A percentile compares a stretch with the other conserved stretches of the same genome.
Evolutionary conservation across 1,284 basidiomycete genomes (phyloP).

Genomic region (Somion occarium): DNA sequence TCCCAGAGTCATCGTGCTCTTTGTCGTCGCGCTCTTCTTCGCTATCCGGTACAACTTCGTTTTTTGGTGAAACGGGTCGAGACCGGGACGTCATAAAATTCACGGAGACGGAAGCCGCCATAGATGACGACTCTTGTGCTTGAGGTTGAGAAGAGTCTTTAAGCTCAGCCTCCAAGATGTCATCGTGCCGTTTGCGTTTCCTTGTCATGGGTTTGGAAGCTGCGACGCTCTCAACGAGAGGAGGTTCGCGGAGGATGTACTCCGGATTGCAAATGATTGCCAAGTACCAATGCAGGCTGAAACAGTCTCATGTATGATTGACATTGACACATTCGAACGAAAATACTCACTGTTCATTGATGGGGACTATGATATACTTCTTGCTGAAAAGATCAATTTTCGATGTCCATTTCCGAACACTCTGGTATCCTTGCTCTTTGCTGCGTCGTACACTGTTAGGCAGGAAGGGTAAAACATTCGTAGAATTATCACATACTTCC

Average conservation of each 20-base stretch:
- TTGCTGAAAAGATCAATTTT: slow-evolving; percentile 87
- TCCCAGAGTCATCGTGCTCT: neutral
- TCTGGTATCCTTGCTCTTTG: slow-evolving; percentile 68
- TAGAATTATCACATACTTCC: slow-evolving; percentile 46
- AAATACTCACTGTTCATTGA: slow-evolving; percentile 84
- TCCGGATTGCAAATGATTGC: slow-evolving; percentile 89
- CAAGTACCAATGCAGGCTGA: slow-evolving; percentile 97
- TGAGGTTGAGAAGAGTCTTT: slow-evolving; percentile 7
- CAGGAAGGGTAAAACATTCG: slow-evolving; percentile 2
- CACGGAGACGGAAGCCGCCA: neutral
- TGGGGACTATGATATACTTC: slow-evolving; percentile 90
- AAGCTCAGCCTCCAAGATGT: slow-evolving; percentile 10
- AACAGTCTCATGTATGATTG: slow-evolving; percentile 4
- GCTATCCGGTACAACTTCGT: slow-evolving; percentile 6
- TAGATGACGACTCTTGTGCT: neutral
- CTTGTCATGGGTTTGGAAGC: slow-evolving; percentile 25
- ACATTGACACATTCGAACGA: slow-evolving; percentile 5
- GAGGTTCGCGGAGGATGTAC: slow-evolving; percentile 45
- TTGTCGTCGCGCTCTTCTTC: neutral
- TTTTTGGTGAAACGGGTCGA: neutral
- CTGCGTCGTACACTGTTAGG: slow-evolving; percentile 26
- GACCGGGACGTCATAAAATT: neutral
- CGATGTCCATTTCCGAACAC: slow-evolving; percentile 92
- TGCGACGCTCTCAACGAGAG: slow-evolving; percentile 18
- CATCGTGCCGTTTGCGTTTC: slow-evolving; percentile 25